Percentiles rank a stretch among this genome's conserved stretches.
Conservation (phyloP, 1,284 basidiomycete species). For the Kwoniella shivajii region DNA sequence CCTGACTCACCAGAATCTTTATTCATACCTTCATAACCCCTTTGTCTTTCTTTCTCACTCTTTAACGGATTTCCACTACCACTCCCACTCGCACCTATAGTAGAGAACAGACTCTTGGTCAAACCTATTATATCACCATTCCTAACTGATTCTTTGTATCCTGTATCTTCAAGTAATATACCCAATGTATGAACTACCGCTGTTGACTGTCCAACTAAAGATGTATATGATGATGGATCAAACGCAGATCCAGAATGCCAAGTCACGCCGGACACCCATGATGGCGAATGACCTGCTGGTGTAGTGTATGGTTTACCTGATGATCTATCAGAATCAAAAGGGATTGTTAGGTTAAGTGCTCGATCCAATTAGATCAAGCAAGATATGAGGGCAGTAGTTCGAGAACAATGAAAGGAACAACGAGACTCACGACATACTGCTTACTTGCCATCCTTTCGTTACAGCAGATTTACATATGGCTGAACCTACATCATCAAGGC, state of each 20-base stretch:
- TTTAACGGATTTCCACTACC: slow-evolving; percentile 66
- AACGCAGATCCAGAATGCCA: slow-evolving; percentile 82
- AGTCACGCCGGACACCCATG: slow-evolving; percentile 75
- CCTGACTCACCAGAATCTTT: slow-evolving; percentile 76
- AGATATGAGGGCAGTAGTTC: too few species aligned
- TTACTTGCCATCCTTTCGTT: slow-evolving; percentile 79
- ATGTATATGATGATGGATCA: slow-evolving; percentile 70
- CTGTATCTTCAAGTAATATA: slow-evolving; percentile 76
- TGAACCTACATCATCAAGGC: slow-evolving; percentile 65
- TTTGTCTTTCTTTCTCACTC: slow-evolving; percentile 44
- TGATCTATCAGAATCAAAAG: too few species aligned
- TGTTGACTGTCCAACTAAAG: slow-evolving; percentile 64
- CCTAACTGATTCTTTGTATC: slow-evolving; percentile 69
- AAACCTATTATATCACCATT: slow-evolving; percentile 60
- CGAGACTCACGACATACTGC: slow-evolving; percentile 81
- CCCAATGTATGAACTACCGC: slow-evolving; percentile 96
- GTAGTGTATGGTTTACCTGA: slow-evolving; percentile 83
- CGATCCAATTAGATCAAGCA: too few species aligned
- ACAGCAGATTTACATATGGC: slow-evolving; percentile 86
- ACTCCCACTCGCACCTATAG: slow-evolving; percentile 44
- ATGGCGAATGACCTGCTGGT: slow-evolving; percentile 83
- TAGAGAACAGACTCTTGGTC: slow-evolving; percentile 54
- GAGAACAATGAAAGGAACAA: too few species aligned
- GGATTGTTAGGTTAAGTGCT: too few species aligned
- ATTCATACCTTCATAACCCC: slow-evolving; percentile 78